Conservation (phyloP, 2,329 filamentous ascomycete genomes). For the Sclerotiophoma versabilis region DNA sequence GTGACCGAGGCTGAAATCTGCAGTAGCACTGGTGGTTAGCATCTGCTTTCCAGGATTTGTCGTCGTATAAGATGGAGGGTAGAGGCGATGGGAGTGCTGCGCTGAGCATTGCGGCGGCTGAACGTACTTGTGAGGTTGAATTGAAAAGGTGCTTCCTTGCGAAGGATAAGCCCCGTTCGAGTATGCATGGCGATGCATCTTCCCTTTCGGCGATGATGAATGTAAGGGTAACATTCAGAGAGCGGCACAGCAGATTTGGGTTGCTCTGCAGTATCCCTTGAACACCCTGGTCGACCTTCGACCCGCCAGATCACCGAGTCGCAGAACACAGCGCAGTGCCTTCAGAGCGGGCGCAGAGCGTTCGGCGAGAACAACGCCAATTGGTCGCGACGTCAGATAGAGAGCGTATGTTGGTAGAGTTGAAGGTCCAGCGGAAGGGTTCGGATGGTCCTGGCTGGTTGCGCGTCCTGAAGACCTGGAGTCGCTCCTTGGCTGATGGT, state of each 20-base stretch:
- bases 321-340: slow-evolving; percentile 25
- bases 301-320: slow-evolving; percentile 42
- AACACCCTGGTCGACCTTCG: slow-evolving; percentile 43
- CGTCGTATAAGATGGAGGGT: slow-evolving; percentile 27
- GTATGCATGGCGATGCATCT: slow-evolving; percentile 89
- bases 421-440: slow-evolving; percentile 14
- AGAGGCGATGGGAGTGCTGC: slow-evolving; percentile 25
- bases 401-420: slow-evolving; percentile 6
- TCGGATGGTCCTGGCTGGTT: slow-evolving; percentile 23
- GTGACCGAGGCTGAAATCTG: slow-evolving; percentile 85
- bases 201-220: slow-evolving; percentile 62
- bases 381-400: slow-evolving; percentile 22
- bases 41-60: slow-evolving; percentile 28
- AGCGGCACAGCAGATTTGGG: slow-evolving; percentile 31
- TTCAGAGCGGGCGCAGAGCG: slow-evolving; percentile 10
- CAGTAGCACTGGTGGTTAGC: slow-evolving; percentile 43
- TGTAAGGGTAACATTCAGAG: slow-evolving; percentile 68
- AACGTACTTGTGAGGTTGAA: slow-evolving; percentile 84
- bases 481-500: slow-evolving; percentile 38
- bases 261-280: slow-evolving; percentile 45
- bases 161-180: slow-evolving; percentile 79
- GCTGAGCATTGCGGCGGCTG: slow-evolving; percentile 32
- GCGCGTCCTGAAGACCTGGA: slow-evolving; percentile 30
- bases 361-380: slow-evolving; percentile 16
- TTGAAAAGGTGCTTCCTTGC: slow-evolving; percentile 77